Percentiles rank a stretch among this genome's conserved stretches.
These are phyloP conservation scores for Paramecium tetraurelia DNA, from an alignment of 73 alveolate species.

Conservation along the genomic window DNA sequence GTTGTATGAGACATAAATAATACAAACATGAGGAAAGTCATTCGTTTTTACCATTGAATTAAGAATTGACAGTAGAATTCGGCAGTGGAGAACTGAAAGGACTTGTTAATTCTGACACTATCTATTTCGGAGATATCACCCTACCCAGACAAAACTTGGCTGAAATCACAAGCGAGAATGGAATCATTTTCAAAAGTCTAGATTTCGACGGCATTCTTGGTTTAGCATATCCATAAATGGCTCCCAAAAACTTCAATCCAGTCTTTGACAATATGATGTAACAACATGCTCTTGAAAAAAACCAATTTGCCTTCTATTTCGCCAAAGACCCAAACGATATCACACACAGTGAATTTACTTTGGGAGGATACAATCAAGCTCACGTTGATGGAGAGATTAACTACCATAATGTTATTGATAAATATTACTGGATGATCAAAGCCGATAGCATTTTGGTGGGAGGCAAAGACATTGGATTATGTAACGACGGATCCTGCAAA, in stretches of 20 bases:
- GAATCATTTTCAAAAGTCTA: slow-evolving; percentile 66
- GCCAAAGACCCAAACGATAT: slow-evolving; percentile 52
- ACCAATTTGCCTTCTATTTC: slow-evolving; percentile 74
- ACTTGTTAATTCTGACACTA: slow-evolving; percentile 61
- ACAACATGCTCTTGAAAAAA: slow-evolving; percentile 54
- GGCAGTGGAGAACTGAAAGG: slow-evolving; percentile 76
- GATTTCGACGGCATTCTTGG: slow-evolving; percentile 80
- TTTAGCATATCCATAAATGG: slow-evolving; percentile 76
- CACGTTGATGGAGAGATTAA: slow-evolving; percentile 66
- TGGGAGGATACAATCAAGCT: slow-evolving; percentile 69
- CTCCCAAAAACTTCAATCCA: slow-evolving; percentile 64
- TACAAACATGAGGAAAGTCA: slow-evolving; percentile 28
- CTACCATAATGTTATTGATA: slow-evolving; percentile 69
- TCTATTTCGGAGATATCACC: slow-evolving; percentile 67
- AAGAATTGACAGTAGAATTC: slow-evolving; percentile 44
- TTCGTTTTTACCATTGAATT: background rate
- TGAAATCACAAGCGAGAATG: slow-evolving; percentile 72
- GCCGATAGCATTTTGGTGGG: slow-evolving; percentile 70
- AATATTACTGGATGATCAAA: slow-evolving; percentile 78
- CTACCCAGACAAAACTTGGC: slow-evolving; percentile 66
- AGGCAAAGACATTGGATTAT: slow-evolving; percentile 56
- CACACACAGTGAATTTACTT: slow-evolving; percentile 67
- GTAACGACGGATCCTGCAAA: slow-evolving; percentile 55
- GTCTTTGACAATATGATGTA: slow-evolving; percentile 68
- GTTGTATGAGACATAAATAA: slow-evolving; percentile 45